Base-by-base conservation (phyloP, 768 basidiomycete species). In the Hysterangium stoloniferum region DNA sequence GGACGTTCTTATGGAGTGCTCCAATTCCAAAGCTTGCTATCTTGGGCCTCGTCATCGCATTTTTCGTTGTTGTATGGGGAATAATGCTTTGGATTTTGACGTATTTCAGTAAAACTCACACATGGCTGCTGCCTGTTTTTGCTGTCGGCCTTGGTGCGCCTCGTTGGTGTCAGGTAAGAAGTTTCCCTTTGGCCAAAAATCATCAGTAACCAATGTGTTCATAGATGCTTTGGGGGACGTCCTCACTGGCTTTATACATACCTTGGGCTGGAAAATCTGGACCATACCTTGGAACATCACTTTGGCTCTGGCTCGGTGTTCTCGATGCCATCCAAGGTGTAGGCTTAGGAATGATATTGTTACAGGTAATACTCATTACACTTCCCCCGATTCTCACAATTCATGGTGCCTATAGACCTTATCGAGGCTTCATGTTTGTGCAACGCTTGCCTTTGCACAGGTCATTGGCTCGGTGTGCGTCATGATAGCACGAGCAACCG, bases 221-320 rank as follows among this genome's bases (percentile, higher is more conserved):
- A 4, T 48, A 82, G 79, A 95, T 93, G 80, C 68, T 93, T 41
- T 96, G 93, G 93, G 92, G 93, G 59, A 93, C 91, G 7, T 95
- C 92, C 4, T 92, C 90, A 28, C 76, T 96, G 37, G 93, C 89
- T 4, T 68, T 93, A 13, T 96, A 95, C 63, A 84, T 96, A 52
- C 91, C 93, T 4, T 96, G 93, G 93, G 93, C 86, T 2, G 91
- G 93, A 9, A 62, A 62, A 9, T 80, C 75, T 3, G 93, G 93
- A 15, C 89, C 92, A 20, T 96, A 94, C 63, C 79, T 95, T 49
- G 90, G 90, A 36, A 77, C 91, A 25, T 86, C 84, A 24, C 70
- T 96, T 28, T 96, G 93, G 93, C 72, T 96, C 36, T 96, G 93
- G 93, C 76, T 96, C 8, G 93, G 93, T 60, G 93, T 96, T 38